Base-by-base conservation (phyloP, 1,284 basidiomycete species). In the Fomes fomentarius region DNA sequence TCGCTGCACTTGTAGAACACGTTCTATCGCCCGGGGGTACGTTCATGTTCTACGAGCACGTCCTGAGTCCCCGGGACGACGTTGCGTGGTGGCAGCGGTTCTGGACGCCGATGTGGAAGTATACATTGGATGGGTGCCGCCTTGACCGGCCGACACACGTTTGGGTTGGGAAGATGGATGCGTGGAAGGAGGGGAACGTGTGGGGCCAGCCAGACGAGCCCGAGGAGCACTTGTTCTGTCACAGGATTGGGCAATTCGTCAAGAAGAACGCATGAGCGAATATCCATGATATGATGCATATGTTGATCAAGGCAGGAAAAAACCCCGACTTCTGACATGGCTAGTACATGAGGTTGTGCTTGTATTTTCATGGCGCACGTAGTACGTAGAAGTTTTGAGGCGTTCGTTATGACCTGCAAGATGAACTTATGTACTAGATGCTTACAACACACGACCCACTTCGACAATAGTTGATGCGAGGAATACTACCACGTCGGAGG, bases 41-140 rank as follows among this genome's bases (percentile, higher is more conserved):
- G 53, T 57, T 90, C 1, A 70, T 89, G 17, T 83, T 81, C 62
- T 83, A 82, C 56, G 87, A 90, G 67, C 87, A 90, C 61, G 84
- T 88, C 9, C 69, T 75, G 41, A 85, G 76, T 58, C 75, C 73
- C 1, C 63, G 68, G 0, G 52, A 63, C n/a, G 79, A 81, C 49
- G 76, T 86, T 3, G 77, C 77, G 9, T 79, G 81, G 78, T 89
- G 85, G 84, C 88, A 91, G 68, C 61, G 73, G 1, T 76, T 86
- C 47, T 89, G 86, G 85, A 76, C 83, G 3, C 87, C 87, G 1
- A 6, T 89, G 2, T 90, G 88, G 89, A 63, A 63, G 5, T 25
- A 73, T 0, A 67, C 71, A 41, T 44, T 54, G 25, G 52, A 54
- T 14, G 52, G 52, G 22, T 54, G 52, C 37, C 25, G 47, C 14